Percentiles rank a stretch among this genome's conserved stretches.
These are phyloP conservation scores for Carallia pectinifolia DNA, from an alignment of 345 rosid genomes.

Conservation along the genomic window DNA sequence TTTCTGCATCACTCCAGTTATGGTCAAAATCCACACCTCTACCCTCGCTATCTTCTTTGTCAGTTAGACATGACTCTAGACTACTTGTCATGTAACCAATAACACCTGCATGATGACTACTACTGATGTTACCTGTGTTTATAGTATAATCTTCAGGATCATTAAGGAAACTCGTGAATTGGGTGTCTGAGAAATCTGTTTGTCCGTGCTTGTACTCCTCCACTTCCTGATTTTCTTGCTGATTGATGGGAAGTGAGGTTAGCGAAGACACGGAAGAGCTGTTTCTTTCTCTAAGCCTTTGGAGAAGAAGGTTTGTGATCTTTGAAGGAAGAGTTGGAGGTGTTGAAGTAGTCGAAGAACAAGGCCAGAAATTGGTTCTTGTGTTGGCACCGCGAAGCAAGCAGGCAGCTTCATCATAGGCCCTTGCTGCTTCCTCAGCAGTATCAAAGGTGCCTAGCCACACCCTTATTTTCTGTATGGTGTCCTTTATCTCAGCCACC, in stretches of 20 bases:
- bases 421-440: constrained; percentile 60
- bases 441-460: constrained; percentile 56
- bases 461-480: constrained; percentile 55
- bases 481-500: constrained; percentile 65
- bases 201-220: constrained; percentile 19
- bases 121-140: background rate
- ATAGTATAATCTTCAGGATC: constrained; percentile 31
- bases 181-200: constrained; percentile 28
- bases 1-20: constrained; percentile 26
- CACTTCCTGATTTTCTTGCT: constrained; percentile 7
- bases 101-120: background rate
- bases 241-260: constrained; percentile 8
- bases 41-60: constrained; percentile 21
- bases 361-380: constrained; percentile 55
- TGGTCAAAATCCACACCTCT: constrained; percentile 21
- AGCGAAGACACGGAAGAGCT: constrained; percentile 13
- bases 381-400: constrained; percentile 52
- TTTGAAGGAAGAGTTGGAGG: constrained; percentile 50
- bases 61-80: constrained; percentile 38
- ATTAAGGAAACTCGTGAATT: constrained; percentile 43
- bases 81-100: constrained; percentile 24
- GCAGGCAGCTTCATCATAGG: constrained; percentile 63
- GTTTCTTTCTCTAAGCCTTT: constrained; percentile 48
- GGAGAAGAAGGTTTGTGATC: constrained; percentile 56
- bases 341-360: constrained; percentile 35